Conservation (phyloP, 164 flowering plant species). For the Nymphaea colorata region DNA sequence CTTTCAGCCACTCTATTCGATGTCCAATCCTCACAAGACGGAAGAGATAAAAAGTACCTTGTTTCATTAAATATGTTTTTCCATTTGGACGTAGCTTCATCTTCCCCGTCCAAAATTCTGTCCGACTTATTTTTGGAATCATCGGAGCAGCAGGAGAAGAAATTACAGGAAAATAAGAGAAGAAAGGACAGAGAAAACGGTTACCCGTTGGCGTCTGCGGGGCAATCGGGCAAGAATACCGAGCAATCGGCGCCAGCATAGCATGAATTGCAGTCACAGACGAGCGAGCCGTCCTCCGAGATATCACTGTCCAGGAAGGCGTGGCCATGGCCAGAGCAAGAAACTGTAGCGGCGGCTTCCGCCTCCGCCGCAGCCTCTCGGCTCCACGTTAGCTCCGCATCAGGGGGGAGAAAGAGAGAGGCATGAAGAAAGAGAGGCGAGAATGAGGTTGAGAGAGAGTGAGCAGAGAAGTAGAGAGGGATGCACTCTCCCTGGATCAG, state of each 20-base stretch:
- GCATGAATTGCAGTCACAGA: constrained; percentile 4
- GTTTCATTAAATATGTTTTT: too few relatives aligned
- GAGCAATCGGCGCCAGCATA: constrained; percentile 4
- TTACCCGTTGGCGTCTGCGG: constrained; percentile 3
- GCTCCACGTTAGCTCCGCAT: constrained; percentile 4
- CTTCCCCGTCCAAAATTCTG: too few relatives aligned
- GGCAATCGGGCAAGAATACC: constrained; percentile 1
- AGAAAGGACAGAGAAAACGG: not conserved
- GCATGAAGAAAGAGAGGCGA: not conserved
- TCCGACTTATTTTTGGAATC: too few relatives aligned
- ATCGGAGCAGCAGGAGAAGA: not conserved
- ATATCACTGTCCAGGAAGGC: constrained; percentile 1
- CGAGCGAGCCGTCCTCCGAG: not conserved
- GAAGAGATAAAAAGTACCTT: too few relatives aligned
- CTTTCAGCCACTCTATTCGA: too few relatives aligned
- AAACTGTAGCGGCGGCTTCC: constrained; percentile 1
- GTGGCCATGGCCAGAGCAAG: constrained; percentile 6
- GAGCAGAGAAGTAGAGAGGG: not conserved
- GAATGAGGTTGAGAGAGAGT: constrained; percentile 1
- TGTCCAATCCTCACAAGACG: too few relatives aligned
- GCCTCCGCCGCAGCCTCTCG: constrained; percentile 2
- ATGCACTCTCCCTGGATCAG: too few relatives aligned
- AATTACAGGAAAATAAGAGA: not conserved
- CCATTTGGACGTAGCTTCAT: too few relatives aligned
- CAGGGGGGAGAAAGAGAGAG: not conserved